Evolutionary conservation across 148 eudicot species (phyloP), one percentile per base, ranked within the genome.

Genomic region (Fagopyrum esculentum): DNA sequence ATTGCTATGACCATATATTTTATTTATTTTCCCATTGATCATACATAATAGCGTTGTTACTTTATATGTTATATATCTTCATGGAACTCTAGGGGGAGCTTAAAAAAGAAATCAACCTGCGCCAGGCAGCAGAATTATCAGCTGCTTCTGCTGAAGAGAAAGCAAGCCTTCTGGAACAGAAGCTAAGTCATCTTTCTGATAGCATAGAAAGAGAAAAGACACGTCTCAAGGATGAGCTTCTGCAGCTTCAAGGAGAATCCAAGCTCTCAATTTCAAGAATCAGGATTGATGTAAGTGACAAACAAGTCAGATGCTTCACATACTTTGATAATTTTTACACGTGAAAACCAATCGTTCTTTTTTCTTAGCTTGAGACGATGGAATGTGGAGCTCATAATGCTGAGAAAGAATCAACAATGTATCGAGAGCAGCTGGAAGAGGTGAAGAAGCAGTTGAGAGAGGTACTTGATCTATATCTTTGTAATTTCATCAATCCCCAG

Each of bases 71-170:
- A 29, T 50, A 46, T 50, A 22, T 73, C 52, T 79, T 49, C 51
- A 26, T 73, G 64, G 72, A 57, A 57, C 64, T 78, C 72, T 73
- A 95, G 99, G 86, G 78, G 56, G 92, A 90, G 86, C 85, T 90
- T 40, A 80, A 78, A 73, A 90, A 83, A 50, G 98, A 95, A 85
- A 80, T 77, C 66, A 86, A 79, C 84, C 83, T 85, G 75, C 97
- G 94, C 17, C 80, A 83, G 77, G 84, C 81, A 40, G 88, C 89
- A 4, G 99, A 95, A 77, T 81, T 92, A 54, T 83, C 87, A 48
- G 89, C 92, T 68, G 85, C 91, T 75, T 81, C 88, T 66, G 89
- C 94, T 75, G 92, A 86, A 84, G 93, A 92, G 81, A 95, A 88
- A 79, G 86, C 83, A 76, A 82, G 76, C 54, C 75, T 76, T 54